phyloP scores from a whole-genome alignment of 495 filamentous ascomycete species.

The Lepraria neglecta region DNA sequence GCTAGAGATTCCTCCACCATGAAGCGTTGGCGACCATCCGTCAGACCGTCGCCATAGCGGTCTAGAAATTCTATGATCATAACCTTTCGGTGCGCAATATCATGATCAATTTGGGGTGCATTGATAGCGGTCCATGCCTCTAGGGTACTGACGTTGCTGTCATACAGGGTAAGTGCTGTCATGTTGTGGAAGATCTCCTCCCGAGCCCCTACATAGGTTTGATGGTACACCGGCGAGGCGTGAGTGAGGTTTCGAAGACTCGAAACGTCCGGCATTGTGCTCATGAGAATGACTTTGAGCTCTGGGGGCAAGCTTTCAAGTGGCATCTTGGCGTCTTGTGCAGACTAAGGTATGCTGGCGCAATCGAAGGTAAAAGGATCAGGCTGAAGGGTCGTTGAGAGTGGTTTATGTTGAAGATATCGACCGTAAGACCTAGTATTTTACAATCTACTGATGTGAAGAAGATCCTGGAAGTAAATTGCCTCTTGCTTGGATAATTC shows the following conservation, averaged over 20 bases:
- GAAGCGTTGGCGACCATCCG: not conserved
- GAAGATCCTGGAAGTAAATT: no score
- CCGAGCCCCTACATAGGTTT: constrained; percentile 1
- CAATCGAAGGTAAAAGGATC: no score
- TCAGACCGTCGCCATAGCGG: not conserved
- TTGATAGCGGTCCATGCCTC: constrained; percentile 6
- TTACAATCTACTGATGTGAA: no score
- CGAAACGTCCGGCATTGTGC: not conserved
- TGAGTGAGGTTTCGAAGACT: not conserved
- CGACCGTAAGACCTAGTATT: no score
- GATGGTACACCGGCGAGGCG: constrained; percentile 3
- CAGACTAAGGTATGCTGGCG: no score
- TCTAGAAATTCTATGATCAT: not conserved
- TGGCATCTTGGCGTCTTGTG: no score
- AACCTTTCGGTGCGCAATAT: not conserved
- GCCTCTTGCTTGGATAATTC: no score
- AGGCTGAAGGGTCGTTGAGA: no score
- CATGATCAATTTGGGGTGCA: not conserved
- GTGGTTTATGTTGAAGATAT: no score
- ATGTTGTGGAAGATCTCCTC: not conserved
- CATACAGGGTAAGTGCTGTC: not conserved
- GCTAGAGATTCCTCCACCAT: not conserved
- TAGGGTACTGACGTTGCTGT: not conserved
- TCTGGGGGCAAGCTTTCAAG: not conserved
- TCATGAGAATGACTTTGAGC: not conserved